Evolutionary conservation across 169 alveolate genomes (phyloP).

Genomic region (Eimeria necatrix): DNA sequence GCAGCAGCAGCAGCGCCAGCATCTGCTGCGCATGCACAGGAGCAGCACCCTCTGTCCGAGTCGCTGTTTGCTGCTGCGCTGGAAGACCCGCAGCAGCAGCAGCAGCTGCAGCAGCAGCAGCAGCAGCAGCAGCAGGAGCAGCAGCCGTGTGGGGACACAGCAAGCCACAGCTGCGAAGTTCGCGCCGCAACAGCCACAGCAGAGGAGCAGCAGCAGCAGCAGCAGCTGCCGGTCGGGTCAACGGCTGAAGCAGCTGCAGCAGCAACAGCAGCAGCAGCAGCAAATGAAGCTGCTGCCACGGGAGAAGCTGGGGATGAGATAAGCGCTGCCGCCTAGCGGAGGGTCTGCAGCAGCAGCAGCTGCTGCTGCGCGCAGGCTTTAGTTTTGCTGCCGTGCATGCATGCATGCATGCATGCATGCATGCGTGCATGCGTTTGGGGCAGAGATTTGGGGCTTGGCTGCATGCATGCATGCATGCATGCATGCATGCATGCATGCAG

Average conservation of each 20-base stretch:
- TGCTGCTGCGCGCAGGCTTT: no score
- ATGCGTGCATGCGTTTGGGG: neutral
- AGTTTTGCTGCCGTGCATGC: neutral
- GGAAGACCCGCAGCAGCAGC: conserved; percentile 13
- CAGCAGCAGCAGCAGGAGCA: neutral
- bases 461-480: conserved; percentile 17
- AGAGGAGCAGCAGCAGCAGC: conserved; percentile 27
- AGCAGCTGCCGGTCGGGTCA: neutral
- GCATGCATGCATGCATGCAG: conserved; percentile 46
- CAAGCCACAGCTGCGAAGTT: neutral
- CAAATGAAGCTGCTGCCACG: neutral
- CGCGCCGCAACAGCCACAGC: neutral
- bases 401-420: neutral
- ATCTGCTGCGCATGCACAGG: neutral
- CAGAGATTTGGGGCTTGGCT: neutral
- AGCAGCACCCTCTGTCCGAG: neutral
- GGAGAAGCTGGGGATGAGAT: neutral
- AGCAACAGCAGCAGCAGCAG: neutral
- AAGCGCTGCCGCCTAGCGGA: neutral
- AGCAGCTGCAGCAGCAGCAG: conserved; percentile 16
- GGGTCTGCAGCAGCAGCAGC: conserved; percentile 10
- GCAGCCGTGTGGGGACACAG: no score
- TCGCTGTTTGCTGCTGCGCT: neutral
- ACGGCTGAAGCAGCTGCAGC: conserved; percentile 20
- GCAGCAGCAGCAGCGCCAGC: no score